These are phyloP conservation scores for Mortierella alpina DNA, from an alignment of 192 early-diverging fungal genomes.

Conservation along the genomic window DNA sequence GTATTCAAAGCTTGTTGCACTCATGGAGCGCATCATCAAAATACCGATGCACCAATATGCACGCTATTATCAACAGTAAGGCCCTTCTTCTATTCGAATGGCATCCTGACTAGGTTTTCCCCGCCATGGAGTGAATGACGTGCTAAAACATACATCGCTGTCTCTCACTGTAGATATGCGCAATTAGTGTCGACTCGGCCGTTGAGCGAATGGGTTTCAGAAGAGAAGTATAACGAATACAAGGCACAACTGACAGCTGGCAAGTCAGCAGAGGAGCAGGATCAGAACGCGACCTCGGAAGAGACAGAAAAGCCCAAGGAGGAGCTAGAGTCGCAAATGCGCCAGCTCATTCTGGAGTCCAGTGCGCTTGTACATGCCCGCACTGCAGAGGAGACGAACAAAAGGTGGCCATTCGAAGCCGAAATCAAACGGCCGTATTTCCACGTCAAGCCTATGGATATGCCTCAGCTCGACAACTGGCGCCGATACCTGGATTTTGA, in stretches of 20 bases:
- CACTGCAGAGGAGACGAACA: slow-evolving; percentile 75
- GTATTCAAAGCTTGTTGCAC: slow-evolving; percentile 53
- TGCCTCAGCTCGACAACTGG: slow-evolving; percentile 76
- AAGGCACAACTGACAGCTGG: slow-evolving; percentile 36
- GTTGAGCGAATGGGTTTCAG: slow-evolving; percentile 62
- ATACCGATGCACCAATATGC: slow-evolving; percentile 83
- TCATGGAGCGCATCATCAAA: slow-evolving; percentile 72
- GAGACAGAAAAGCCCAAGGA: slow-evolving; percentile 28
- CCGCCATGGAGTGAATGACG: neutral
- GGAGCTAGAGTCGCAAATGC: slow-evolving; percentile 66
- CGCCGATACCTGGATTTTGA: slow-evolving; percentile 80
- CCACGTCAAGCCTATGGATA: slow-evolving; percentile 82
- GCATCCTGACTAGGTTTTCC: neutral
- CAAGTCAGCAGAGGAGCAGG: neutral
- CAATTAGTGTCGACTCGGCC: slow-evolving; percentile 65
- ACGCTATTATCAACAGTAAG: slow-evolving; percentile 76
- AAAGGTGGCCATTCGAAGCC: slow-evolving; percentile 80
- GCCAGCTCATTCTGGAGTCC: slow-evolving; percentile 67
- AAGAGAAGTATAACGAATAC: slow-evolving; percentile 59
- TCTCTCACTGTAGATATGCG: slow-evolving; percentile 59
- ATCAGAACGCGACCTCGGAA: slow-evolving; percentile 3
- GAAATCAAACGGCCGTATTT: slow-evolving; percentile 86
- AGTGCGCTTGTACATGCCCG: slow-evolving; percentile 68
- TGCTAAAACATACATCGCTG: neutral
- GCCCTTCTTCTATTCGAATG: neutral